Evolutionary conservation across 1,284 basidiomycete species (phyloP).

Genomic region (Ustilago shanxiensis): DNA sequence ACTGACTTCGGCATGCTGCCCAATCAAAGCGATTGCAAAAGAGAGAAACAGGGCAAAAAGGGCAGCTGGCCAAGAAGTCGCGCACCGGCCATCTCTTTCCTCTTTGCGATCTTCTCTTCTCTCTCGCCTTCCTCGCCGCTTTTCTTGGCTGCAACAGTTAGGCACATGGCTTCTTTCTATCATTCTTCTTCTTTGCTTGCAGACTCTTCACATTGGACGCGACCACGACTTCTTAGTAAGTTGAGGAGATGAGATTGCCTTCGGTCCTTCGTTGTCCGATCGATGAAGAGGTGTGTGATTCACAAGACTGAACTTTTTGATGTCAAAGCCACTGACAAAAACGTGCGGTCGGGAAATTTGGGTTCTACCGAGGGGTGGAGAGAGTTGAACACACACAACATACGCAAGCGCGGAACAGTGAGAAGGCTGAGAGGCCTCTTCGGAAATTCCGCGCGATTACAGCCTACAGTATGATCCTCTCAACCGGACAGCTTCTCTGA

Average conservation of each 20-base stretch:
- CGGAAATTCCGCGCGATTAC: constrained; percentile 16
- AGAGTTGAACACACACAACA: too few species aligned
- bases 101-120: not conserved
- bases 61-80: not conserved
- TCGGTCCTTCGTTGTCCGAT: too few species aligned
- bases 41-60: too few species aligned
- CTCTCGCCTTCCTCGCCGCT: too few species aligned
- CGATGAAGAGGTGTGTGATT: not conserved
- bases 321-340: constrained; percentile 9
- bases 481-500: too few species aligned
- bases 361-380: not conserved
- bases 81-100: not conserved
- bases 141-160: not conserved
- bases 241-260: too few species aligned
- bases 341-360: constrained; percentile 3
- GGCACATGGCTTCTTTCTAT: not conserved
- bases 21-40: constrained; percentile 1
- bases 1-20: constrained; percentile 6
- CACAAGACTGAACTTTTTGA: not conserved
- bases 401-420: too few species aligned
- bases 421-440: not conserved
- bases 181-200: not conserved
- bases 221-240: not conserved
- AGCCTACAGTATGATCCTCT: not conserved
- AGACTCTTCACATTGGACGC: not conserved